A percentile compares a stretch with the other conserved stretches of the same genome.
These are phyloP conservation scores for Nitzschia palea DNA, from an alignment of 108 stramenopile genomes.

Conservation along the genomic window DNA sequence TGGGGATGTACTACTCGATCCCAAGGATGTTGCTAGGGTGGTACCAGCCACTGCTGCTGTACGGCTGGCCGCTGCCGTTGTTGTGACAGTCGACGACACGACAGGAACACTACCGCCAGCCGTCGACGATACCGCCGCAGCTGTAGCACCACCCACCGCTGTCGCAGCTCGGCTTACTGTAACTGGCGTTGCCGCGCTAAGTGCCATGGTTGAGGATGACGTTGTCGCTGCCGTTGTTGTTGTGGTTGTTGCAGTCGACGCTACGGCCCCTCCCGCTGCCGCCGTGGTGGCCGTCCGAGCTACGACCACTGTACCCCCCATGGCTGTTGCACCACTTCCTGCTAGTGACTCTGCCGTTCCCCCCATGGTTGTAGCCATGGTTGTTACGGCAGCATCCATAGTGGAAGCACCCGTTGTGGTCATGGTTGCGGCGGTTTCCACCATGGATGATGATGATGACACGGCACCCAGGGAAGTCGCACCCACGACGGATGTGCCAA, in stretches of 20 bases:
- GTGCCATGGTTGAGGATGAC: background rate
- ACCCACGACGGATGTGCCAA: too few species aligned
- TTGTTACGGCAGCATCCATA: background rate
- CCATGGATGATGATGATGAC: background rate
- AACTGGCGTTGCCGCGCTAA: background rate
- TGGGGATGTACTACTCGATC: too few species aligned
- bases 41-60: too few species aligned
- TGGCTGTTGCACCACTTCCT: background rate
- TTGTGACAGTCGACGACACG: too few species aligned
- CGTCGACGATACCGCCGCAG: background rate
- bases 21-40: too few species aligned
- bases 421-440: background rate
- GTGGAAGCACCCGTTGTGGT: background rate
- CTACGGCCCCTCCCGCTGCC: too few species aligned
- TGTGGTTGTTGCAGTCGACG: too few species aligned
- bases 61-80: too few species aligned
- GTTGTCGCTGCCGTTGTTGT: background rate
- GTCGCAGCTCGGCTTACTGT: background rate
- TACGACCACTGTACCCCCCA: background rate
- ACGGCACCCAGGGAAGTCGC: too few species aligned
- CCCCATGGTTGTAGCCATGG: background rate
- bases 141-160: background rate
- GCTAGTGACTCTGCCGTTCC: background rate
- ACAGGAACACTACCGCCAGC: too few species aligned
- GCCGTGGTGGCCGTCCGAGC: too few species aligned